Evolutionary conservation across 306 rosid genomes (phyloP), one percentile per base, ranked within the genome.

Genomic region (Castanea sativa): DNA sequence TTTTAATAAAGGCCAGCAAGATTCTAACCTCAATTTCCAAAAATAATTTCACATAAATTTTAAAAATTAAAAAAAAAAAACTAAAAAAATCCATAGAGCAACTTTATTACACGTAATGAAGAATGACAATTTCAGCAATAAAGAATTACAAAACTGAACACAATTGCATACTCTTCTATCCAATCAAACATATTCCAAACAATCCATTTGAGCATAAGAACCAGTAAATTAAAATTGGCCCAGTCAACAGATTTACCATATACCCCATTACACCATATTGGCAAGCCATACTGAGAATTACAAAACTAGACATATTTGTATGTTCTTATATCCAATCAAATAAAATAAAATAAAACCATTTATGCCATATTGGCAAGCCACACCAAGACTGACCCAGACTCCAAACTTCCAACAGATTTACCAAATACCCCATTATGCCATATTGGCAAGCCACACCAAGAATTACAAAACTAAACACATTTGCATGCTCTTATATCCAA

Each of bases 31-130:
- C 25, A 60, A 14, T 60, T 21, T 12, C 29, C 67, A 25, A 25
- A 59, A 23, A 10, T 49, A 49, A 49, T 21, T 14, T 14, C 27
- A 60, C 6, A 30, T 5, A 76, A 38, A 49, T 49, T 49, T 0
- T 2, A 11, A 45, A 11, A 11, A 2, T 33, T 33, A n/a, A n/a
- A n/a, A 20, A 56, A 61, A 5, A 27, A 23, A 19, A 38, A 49
- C 57, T 45, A 69, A 67, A 57, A 78, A 78, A 73, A 81, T 49
- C 32, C 21, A 56, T 7, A 68, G 35, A 70, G 72, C 23, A 38
- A 70, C 20, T n/a, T 33, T 0, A 77, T 29, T 59, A 49, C 4
- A 4, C 8, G 49, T 51, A 72, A 20, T 23, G 52, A 76, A 75
- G 78, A 83, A 72, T 41, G 32, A 60, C 33, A 25, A 15, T 75